Conservation (phyloP, 108 stramenopile genomes). For the Cylindrotheca fusiformis region DNA sequence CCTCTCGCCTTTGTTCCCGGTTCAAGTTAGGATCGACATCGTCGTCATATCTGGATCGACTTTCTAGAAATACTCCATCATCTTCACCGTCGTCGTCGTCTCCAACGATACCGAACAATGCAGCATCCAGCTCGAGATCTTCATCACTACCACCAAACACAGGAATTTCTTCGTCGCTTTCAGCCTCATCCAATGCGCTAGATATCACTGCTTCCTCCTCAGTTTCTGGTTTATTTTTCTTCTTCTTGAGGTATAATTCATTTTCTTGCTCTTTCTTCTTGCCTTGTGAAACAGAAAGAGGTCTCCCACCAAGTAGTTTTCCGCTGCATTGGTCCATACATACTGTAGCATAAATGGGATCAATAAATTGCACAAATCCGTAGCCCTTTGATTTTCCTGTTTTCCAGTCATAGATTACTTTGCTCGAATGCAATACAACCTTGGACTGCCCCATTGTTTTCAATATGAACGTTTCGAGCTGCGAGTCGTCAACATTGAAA, state of each 20-base stretch:
- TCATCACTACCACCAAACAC: conserved; percentile 35
- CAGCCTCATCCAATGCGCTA: conserved; percentile 58
- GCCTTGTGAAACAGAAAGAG: conserved; percentile 66
- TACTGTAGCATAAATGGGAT: conserved; percentile 77
- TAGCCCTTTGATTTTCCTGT: conserved; percentile 85
- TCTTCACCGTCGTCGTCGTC: conserved; percentile 57
- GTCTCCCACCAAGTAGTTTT: conserved; percentile 46
- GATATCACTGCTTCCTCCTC: conserved; percentile 72
- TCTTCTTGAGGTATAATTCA: conserved; percentile 45
- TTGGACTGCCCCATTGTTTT: conserved; percentile 33
- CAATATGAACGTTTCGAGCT: conserved; percentile 27
- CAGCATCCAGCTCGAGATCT: conserved; percentile 28
- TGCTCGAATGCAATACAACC: conserved; percentile 25
- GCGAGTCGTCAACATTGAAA: conserved; percentile 28
- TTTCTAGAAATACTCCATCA: conserved; percentile 68
- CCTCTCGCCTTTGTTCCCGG: conserved; percentile 76
- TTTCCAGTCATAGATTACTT: conserved; percentile 84
- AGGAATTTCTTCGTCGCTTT: conserved; percentile 30
- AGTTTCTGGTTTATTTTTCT: conserved; percentile 37
- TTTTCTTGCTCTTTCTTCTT: conserved; percentile 49
- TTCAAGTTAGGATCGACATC: conserved; percentile 56
- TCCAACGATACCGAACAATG: conserved; percentile 45
- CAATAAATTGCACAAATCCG: conserved; percentile 77
- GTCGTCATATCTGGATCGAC: conserved; percentile 45
- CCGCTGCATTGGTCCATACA: conserved; percentile 64